Conservation (phyloP, 306 rosid genomes). For the Ormosia emarginata region DNA sequence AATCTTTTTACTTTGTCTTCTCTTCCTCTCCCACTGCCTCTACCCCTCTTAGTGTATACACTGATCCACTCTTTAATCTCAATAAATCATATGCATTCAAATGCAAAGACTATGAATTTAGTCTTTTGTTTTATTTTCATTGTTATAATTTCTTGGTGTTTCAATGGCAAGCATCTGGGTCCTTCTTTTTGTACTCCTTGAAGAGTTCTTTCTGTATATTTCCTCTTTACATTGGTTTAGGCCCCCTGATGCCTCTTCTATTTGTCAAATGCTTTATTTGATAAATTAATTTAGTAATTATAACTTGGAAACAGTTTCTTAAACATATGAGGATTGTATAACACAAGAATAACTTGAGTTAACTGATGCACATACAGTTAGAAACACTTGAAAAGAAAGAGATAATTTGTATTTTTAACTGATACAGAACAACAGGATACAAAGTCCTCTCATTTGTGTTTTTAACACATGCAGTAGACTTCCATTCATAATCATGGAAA, state of each 20-base stretch:
- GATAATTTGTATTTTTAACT: too few relatives aligned
- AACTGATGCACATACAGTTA: background rate
- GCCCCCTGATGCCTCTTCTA: background rate
- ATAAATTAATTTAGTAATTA: background rate
- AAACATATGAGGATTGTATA: background rate
- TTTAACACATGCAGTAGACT: background rate
- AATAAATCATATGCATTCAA: background rate
- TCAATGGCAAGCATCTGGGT: background rate
- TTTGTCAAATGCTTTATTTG: background rate
- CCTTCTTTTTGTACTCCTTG: background rate
- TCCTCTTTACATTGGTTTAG: background rate
- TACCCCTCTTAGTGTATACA: background rate
- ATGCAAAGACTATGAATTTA: background rate
- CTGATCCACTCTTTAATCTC: background rate
- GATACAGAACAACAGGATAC: too few relatives aligned
- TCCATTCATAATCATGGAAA: background rate
- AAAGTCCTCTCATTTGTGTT: too few relatives aligned
- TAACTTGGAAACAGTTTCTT: background rate
- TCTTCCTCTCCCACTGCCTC: background rate
- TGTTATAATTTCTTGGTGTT: background rate
- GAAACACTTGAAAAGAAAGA: too few relatives aligned
- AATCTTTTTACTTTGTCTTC: background rate
- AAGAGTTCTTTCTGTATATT: background rate
- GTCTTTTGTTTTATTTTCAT: background rate
- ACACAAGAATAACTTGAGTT: background rate